Base-by-base conservation (phyloP, 2,329 filamentous ascomycete species). In the Canariomyces notabilis region DNA sequence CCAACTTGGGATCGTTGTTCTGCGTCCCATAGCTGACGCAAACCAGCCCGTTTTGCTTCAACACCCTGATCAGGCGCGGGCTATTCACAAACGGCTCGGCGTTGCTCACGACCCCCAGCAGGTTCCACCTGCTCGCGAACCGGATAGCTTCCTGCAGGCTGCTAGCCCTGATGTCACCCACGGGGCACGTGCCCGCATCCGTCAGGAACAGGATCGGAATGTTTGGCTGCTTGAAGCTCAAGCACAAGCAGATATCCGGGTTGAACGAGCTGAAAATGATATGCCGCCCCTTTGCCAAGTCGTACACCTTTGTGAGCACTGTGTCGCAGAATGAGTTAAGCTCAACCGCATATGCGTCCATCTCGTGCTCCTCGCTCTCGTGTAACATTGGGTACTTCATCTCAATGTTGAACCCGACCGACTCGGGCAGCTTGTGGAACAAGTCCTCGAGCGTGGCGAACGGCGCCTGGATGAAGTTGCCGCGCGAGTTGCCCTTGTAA, bases 361-460 rank as follows among this genome's bases (percentile, higher is more conserved):
- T 96, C 57, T 95, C 89, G 56, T 96, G 87, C 64, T 94, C 87
- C 65, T 96, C 89, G 48, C 82, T 88, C 72, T 98, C 94, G 64
- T 91, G 85, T 34, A 98, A 79, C 90, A 97, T 97, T 5, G 93
- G 93, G 63, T 98, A 98, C 69, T 98, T 97, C 78, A 98, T 87
- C 71, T 98, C 93, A 57, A 98, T 95, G 67, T 98, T 97, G 76
- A 98, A 98, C 12, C 93, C 90, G 18, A 95, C 86, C 12, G 80
- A 75, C 52, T 85, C 78, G 0, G 89, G 89, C 0, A 98, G 71
- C 61, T 90, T 84, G 59, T 80, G 79, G 70, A 98, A 96, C 63
- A 97, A 82, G 52, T 96, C 89, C 65, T 96, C 89, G 4, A 98
- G 74, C 0, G 93, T 98, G 6, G 91, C 90, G 68, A 98, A 98